These are phyloP conservation scores for Arthrobotrys sphaeroides DNA, from an alignment of 2,329 filamentous ascomycete genomes.

Conservation along the genomic window DNA sequence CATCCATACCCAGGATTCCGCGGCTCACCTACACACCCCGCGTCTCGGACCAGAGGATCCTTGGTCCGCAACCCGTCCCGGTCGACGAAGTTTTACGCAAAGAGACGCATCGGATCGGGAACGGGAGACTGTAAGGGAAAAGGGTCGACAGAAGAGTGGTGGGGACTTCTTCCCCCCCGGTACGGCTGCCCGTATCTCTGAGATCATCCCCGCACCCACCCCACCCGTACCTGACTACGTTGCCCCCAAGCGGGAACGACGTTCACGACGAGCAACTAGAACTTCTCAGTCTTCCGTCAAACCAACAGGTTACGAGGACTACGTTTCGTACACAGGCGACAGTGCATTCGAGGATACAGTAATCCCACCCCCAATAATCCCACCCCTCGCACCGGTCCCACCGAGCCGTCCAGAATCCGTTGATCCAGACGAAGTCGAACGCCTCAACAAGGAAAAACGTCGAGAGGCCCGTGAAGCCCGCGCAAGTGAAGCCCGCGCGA, in stretches of 20 bases:
- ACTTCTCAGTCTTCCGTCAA: constrained; percentile 47
- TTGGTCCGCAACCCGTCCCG: constrained; percentile 20
- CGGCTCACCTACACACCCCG: constrained; percentile 35
- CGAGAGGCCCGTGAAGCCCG: constrained; percentile 41
- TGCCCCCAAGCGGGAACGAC: constrained; percentile 35
- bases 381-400: constrained; percentile 46
- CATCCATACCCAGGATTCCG: constrained; percentile 33
- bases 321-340: constrained; percentile 41
- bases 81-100: constrained; percentile 38
- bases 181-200: constrained; percentile 43
- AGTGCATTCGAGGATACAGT: constrained; percentile 44
- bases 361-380: constrained; percentile 36
- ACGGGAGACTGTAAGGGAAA: constrained; percentile 44
- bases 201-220: constrained; percentile 50
- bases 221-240: constrained; percentile 49
- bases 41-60: constrained; percentile 44
- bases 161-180: constrained; percentile 51
- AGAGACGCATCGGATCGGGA: constrained; percentile 42
- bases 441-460: constrained; percentile 41
- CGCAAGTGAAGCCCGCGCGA: constrained; percentile 43
- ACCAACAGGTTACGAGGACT: constrained; percentile 46
- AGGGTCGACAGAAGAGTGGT: constrained; percentile 40
- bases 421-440: constrained; percentile 47
- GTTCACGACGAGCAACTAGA: constrained; percentile 30
- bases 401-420: constrained; percentile 49